Base-by-base conservation (phyloP, 75 land plant genomes). In the Adiantum capillusveneris region DNA sequence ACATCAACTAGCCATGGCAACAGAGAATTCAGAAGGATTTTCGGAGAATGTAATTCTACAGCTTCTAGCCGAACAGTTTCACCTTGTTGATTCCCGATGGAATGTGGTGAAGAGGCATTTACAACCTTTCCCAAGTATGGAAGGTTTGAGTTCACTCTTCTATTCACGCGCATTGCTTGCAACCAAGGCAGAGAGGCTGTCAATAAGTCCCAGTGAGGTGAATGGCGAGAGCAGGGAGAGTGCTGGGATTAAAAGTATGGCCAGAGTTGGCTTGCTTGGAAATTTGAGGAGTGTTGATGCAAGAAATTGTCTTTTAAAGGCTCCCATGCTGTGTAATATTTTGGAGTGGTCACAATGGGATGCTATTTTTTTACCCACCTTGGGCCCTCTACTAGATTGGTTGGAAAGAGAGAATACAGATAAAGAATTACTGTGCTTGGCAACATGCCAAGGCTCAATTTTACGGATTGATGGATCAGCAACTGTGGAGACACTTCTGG, bases 281-380 rank as follows among this genome's bases (percentile, higher is more conserved):
- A 28, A 29, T 44, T 52, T 65, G 58, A 62, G 76, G 7, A 58
- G 70, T 11, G 53, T 63, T 44, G 86, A 92, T 74, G 97, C 97
- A 21, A 36, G 69, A 29, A 66, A 78, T 7, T 73, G 81, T 36
- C 59, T 92, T 42, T 62, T 73, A 64, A 81, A 63, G 30, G 84
- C 97, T 29, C 97, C 97, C 21, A 76, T 87, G 84, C 60, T 92
- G 58, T 75, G 75, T 42, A 84, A 85, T 70, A 61, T 92, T 19
- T 53, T 50, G n/a, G 56, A 58, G 7, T 92, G 92, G 93, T 80
- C 82, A 37, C 97, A 92, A 28, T 88, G 97, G 97, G 81, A 87
- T 42, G 45, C 65, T 27, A 11, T 82, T 39, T 92, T 68, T 84
- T 81, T 78, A 51, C 89, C 97, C 14, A 72, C 85, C 20, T 77